Conservation (phyloP, 306 rosid species). For the Sophora flavescens region DNA sequence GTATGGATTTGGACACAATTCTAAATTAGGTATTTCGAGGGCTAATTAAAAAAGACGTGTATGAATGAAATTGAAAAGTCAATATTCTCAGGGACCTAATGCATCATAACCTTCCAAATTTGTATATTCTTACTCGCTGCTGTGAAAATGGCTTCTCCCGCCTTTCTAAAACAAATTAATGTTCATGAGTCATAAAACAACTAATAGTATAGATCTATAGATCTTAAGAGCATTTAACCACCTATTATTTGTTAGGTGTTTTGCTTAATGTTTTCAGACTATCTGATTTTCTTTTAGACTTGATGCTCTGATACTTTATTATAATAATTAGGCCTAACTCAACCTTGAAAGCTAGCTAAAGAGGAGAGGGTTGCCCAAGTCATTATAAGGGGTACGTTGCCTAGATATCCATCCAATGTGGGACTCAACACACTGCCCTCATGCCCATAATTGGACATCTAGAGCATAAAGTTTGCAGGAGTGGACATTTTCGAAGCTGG, state of each 20-base stretch:
- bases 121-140: neutral
- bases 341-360: no score
- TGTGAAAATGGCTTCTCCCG: neutral
- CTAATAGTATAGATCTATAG: neutral
- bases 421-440: no score
- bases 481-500: no score
- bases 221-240: neutral
- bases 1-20: constrained; percentile 6
- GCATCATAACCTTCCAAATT: neutral
- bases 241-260: neutral
- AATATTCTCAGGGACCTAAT: no score
- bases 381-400: no score
- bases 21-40: neutral
- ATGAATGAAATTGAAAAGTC: no score
- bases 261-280: constrained; percentile 1
- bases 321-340: no score
- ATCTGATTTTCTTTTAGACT: neutral
- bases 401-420: no score
- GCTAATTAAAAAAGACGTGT: no score
- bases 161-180: neutral
- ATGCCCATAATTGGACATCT: no score
- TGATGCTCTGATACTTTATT: neutral
- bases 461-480: no score
- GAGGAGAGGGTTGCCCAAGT: no score
- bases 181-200: neutral